Evolutionary conservation across 108 stramenopile species (phyloP), one percentile per base, ranked within the genome.

Genomic region (Aurantiochytrium sp.): DNA sequence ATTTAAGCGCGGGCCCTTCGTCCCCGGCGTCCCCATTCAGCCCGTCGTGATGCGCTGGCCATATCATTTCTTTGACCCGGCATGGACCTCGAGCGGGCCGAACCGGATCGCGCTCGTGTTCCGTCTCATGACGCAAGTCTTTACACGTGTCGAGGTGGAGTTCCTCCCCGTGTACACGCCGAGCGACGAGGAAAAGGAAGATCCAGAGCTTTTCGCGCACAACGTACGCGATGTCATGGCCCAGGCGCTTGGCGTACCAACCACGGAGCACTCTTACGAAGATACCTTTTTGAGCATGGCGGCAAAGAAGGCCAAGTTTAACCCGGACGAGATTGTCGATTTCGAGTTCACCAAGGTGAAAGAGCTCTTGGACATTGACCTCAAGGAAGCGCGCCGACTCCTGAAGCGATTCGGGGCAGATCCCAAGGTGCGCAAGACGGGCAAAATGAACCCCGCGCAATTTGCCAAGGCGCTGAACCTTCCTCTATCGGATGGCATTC

Each of bases 1-100:
- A 18, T 93, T 93, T 60, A 64, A 89, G 45, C 89, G 90, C 5
- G 93, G 93, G 4, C 90, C 93, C 8, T 93, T 93, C 87, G 91
- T 89, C 19, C 83, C 89, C 19, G 93, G 92, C 58, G 57, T 90
- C 42, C 93, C 93, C 43, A 91, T 93, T 44, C 91, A 88, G 25
- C 91, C 91, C 5, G 58, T 91, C 18, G n/a, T 88, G 51, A 18
- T 90, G n/a, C 49, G 29, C 51, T 89, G 72, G 59, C 60, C 87
- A 10, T 88, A 43, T 43, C 5, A 72, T 4, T 49, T 60, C 47
- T 73, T 83, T 59, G 72, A 89, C 57, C 89, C 58, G 5, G 51
- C 64, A 10, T 89, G 60, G 88, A 72, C 71, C 0, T 88, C 90
- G n/a, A 69, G 83, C 18, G 88, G 72, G 5, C 88, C 88, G 16